These are phyloP conservation scores for Protomyces inouyei DNA, from an alignment of 1,139 yeast genomes.

Conservation along the genomic window DNA sequence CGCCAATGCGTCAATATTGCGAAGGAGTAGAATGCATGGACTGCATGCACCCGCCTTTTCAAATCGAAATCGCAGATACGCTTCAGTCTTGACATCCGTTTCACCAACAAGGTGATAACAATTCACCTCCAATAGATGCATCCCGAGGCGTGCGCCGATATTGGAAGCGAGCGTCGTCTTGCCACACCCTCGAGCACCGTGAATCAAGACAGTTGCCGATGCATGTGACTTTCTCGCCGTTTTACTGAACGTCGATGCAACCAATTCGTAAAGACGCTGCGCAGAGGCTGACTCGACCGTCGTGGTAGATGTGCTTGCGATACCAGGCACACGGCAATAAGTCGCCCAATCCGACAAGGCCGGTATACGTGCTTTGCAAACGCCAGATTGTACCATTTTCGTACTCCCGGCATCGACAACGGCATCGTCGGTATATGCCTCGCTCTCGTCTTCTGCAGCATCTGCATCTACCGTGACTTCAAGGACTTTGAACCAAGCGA, in stretches of 20 bases:
- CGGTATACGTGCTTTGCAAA: constrained; percentile 26
- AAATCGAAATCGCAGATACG: constrained; percentile 66
- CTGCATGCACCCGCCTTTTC: constrained; percentile 53
- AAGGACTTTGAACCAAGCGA: constrained; percentile 78
- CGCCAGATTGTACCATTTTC: constrained; percentile 63
- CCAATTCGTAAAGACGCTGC: constrained; percentile 36
- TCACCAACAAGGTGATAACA: constrained; percentile 54
- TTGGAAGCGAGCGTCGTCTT: constrained; percentile 61
- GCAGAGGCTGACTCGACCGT: background rate
- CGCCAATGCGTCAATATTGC: constrained; percentile 71
- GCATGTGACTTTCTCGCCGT: constrained; percentile 34
- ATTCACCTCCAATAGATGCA: constrained; percentile 66
- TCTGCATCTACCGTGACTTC: constrained; percentile 43
- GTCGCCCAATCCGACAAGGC: constrained; percentile 48
- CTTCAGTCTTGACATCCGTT: constrained; percentile 74
- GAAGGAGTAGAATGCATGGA: constrained; percentile 53
- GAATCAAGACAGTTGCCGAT: constrained; percentile 55
- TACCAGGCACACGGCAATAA: constrained; percentile 44
- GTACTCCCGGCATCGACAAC: constrained; percentile 62
- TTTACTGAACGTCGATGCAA: constrained; percentile 39
- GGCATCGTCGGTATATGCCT: constrained; percentile 32
- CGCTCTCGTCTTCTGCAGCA: constrained; percentile 33
- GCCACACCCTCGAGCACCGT: constrained; percentile 74
- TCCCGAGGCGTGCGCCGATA: constrained; percentile 56
- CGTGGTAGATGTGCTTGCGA: background rate